phyloP scores from a whole-genome alignment of 768 basidiomycete genomes.

The Leccinum broughii region DNA sequence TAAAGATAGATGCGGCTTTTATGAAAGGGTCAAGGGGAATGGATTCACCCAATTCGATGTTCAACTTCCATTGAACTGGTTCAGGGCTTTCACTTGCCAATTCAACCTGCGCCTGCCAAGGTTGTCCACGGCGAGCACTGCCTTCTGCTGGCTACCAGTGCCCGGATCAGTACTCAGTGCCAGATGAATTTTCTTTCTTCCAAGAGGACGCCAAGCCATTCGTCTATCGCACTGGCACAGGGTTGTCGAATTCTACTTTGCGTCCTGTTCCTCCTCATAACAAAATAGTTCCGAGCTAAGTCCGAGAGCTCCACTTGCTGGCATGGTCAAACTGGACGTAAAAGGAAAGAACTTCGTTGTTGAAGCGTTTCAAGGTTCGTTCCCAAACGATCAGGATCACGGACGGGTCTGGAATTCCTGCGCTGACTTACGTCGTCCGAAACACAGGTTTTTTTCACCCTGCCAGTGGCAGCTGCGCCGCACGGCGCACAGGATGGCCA shows the following conservation, averaged over 20 bases:
- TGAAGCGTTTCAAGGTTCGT: neutral
- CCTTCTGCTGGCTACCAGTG: too few relatives aligned
- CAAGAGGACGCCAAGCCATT: neutral
- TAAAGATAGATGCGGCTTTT: neutral
- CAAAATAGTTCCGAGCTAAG: neutral
- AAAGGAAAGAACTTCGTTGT: neutral
- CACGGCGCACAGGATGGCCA: conserved; percentile 10
- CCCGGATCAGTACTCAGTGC: too few relatives aligned
- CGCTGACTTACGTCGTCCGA: neutral
- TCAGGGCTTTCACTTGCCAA: neutral
- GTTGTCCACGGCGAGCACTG: too few relatives aligned
- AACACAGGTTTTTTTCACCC: neutral
- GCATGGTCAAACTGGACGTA: neutral
- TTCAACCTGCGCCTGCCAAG: neutral
- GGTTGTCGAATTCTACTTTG: neutral
- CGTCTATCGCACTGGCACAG: neutral
- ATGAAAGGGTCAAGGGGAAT: neutral
- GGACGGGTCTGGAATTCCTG: too few relatives aligned
- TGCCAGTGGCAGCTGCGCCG: neutral
- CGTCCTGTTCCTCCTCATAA: too few relatives aligned
- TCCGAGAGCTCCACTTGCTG: neutral
- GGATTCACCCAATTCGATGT: neutral
- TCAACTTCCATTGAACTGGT: too few relatives aligned
- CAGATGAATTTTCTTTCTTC: too few relatives aligned
- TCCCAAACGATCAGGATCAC: neutral